Base-by-base conservation (phyloP, 2,329 filamentous ascomycete genomes). In the Westerdykella aurantiaca region DNA sequence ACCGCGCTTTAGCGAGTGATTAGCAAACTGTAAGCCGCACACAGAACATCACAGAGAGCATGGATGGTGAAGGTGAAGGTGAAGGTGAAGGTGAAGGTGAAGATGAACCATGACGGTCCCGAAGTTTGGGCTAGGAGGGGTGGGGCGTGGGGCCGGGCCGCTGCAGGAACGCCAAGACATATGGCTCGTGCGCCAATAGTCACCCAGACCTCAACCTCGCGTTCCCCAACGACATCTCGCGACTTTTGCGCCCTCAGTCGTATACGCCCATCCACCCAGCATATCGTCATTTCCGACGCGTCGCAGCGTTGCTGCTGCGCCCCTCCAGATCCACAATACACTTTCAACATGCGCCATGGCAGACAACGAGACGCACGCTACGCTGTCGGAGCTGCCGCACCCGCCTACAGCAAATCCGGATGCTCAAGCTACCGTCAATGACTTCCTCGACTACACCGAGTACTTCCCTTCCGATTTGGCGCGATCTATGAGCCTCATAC, bases 381-480 rank as follows among this genome's bases (percentile, higher is more conserved):
- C 58, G 45, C 52, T 52, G 49, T 56, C 55, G 46, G 63, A 64
- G 16, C 55, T 55, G 52, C 53, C 61, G 33, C 55, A 52, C 29
- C 60, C 74, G 50, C 69, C 72, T 18, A 71, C 74, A 41, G 72
- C 75, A 43, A 80, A 83, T 58, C 80, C 81, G 29, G 81, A 84
- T 57, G 78, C 80, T 44, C 79, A 83, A 59, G 78, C 79, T 29
- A 82, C 80, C 21, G 77, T 84, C 37, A 82, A 79, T 51, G 81
- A 84, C 63, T 84, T 81, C 63, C 77, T 83, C 46, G 80, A 83
- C 63, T 84, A 83, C 66, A 84, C 81, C 49, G 81, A 84, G 66
- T 82, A 81, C 70, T 81, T 82, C 45, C 81, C 81, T 29, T 79
- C 80, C 9, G 80, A 83, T 60, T 70, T 84, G 18, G 73, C 77